A percentile compares a stretch with the other conserved stretches of the same genome.
Conservation (phyloP, 768 basidiomycete genomes). For the Podaxis sp. region DNA sequence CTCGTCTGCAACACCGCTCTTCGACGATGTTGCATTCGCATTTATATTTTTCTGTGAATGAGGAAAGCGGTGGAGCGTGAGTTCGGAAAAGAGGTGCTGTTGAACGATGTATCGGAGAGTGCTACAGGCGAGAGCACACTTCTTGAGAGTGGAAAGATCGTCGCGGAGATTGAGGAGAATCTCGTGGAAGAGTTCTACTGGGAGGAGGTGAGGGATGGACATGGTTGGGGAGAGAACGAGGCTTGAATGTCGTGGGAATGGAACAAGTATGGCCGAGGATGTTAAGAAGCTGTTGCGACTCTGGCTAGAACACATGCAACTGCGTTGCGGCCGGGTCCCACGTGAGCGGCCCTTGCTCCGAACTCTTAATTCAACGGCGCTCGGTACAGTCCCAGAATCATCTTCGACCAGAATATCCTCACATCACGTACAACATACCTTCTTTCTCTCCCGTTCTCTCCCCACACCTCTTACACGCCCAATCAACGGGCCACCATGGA, state of each 20-base stretch:
- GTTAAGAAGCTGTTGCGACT: too few species aligned
- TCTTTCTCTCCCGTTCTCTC: too few species aligned
- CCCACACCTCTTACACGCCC: too few species aligned
- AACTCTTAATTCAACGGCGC: neutral
- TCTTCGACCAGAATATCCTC: too few species aligned
- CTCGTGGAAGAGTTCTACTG: constrained; percentile 11
- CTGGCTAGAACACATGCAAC: neutral
- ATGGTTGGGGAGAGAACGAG: neutral
- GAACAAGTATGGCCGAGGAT: neutral
- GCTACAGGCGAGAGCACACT: constrained; percentile 1
- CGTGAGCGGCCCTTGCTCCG: neutral
- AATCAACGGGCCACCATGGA: too few species aligned
- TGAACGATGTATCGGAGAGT: constrained; percentile 9
- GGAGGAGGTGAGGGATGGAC: neutral
- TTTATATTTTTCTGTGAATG: neutral
- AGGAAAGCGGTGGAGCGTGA: constrained; percentile 5
- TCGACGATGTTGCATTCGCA: neutral
- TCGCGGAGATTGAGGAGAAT: neutral
- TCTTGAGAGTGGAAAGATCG: constrained; percentile 3
- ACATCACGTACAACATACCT: too few species aligned
- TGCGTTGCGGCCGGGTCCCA: neutral
- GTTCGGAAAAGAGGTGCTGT: constrained; percentile 8
- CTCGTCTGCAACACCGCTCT: neutral
- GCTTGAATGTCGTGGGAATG: neutral
- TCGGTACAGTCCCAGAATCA: neutral